These are phyloP conservation scores for Sporisorium scitamineum DNA, from an alignment of 1,284 basidiomycete genomes.

Conservation along the genomic window DNA sequence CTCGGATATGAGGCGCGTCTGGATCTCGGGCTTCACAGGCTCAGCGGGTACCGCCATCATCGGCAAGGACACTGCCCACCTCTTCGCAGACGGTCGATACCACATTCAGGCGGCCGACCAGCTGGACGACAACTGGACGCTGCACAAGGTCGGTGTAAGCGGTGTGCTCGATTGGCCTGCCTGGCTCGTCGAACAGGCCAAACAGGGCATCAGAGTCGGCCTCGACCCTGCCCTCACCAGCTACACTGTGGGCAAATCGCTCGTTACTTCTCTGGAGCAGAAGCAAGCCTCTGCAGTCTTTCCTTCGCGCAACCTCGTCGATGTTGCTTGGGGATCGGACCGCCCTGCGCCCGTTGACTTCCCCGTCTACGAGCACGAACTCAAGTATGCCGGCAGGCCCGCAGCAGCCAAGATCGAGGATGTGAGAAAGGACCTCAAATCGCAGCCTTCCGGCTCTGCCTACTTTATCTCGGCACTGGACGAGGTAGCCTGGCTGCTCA, in stretches of 20 bases:
- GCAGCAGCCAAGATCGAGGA: slow-evolving; percentile 64
- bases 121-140: slow-evolving; percentile 81
- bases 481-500: slow-evolving; percentile 66
- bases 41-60: slow-evolving; percentile 86
- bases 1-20: slow-evolving; percentile 84
- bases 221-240: slow-evolving; percentile 89
- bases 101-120: slow-evolving; percentile 85
- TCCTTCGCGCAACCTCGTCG: slow-evolving; percentile 80
- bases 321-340: slow-evolving; percentile 79
- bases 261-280: slow-evolving; percentile 26
- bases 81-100: slow-evolving; percentile 89
- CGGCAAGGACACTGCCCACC: slow-evolving; percentile 72
- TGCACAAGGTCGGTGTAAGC: slow-evolving; percentile 77
- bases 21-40: slow-evolving; percentile 86
- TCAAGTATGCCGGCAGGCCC: slow-evolving; percentile 78
- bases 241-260: slow-evolving; percentile 74
- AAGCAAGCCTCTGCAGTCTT: slow-evolving; percentile 72
- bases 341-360: slow-evolving; percentile 78
- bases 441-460: slow-evolving; percentile 34
- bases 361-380: slow-evolving; percentile 80
- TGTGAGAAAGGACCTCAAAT: slow-evolving; percentile 44
- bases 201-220: slow-evolving; percentile 77
- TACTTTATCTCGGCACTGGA: slow-evolving; percentile 63
- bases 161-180: slow-evolving; percentile 71
- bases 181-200: slow-evolving; percentile 68